Conservation (phyloP, 768 basidiomycete species). For the Lentinula boryana region DNA sequence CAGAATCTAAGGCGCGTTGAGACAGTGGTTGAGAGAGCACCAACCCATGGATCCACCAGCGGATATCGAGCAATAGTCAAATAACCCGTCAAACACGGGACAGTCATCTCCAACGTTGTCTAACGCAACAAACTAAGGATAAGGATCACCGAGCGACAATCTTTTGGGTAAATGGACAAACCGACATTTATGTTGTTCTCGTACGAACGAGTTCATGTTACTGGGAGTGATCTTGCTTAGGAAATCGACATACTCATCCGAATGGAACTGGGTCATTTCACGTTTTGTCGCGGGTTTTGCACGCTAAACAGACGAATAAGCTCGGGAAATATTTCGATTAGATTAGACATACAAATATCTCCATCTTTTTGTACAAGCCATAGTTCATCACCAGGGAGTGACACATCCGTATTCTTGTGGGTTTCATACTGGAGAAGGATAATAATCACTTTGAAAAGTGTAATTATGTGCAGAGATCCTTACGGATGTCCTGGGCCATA, state of each 20-base stretch:
- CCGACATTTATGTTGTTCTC: constrained; percentile 93
- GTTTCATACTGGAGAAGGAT: constrained; percentile 75
- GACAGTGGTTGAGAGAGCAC: constrained; percentile 16
- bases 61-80: constrained; percentile 98
- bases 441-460: constrained; percentile 10
- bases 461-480: constrained; percentile 16
- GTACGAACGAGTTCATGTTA: constrained; percentile 90
- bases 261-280: constrained; percentile 99
- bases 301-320: constrained; percentile 45
- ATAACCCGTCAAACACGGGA: constrained; percentile 96
- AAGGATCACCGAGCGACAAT: neutral
- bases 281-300: constrained; percentile 99
- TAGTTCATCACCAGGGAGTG: constrained; percentile 99
- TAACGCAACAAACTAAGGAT: constrained; percentile 21
- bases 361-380: constrained; percentile 99
- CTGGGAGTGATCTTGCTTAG: constrained; percentile 88
- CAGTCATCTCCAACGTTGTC: constrained; percentile 99
- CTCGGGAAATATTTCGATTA: neutral
- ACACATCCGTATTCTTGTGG: constrained; percentile 98
- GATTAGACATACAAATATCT: constrained; percentile 81
- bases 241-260: constrained; percentile 99
- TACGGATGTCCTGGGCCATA: constrained; percentile 98
- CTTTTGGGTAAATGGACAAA: constrained; percentile 13
- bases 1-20: constrained; percentile 3
- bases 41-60: constrained; percentile 99